Conservation (phyloP, 169 alveolate species). For the Plasmodium vivax region DNA sequence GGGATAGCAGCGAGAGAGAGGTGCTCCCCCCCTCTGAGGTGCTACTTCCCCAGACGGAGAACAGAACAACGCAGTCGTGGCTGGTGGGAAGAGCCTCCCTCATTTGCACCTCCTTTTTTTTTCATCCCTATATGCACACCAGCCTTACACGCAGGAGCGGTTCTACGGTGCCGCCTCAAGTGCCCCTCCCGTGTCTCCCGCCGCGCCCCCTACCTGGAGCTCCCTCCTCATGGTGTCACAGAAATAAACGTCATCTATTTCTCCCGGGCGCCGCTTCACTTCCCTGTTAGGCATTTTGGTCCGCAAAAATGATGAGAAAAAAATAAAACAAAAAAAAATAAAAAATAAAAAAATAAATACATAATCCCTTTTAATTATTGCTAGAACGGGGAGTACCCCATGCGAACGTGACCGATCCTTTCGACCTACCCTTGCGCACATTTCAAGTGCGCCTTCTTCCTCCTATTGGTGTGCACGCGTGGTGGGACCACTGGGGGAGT, state of each 20-base stretch:
- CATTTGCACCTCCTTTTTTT: background rate
- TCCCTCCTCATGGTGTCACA: constrained; percentile 38
- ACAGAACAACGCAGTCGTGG: background rate
- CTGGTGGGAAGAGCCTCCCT: background rate
- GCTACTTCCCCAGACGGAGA: background rate
- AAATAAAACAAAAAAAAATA: background rate
- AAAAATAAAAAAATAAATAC: background rate
- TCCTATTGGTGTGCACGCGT: background rate
- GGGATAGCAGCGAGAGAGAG: background rate
- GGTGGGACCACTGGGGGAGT: background rate
- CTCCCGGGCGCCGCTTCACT: background rate
- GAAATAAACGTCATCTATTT: constrained; percentile 58
- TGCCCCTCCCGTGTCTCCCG: too few relatives aligned
- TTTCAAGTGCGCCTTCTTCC: background rate
- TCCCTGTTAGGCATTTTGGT: constrained; percentile 17
- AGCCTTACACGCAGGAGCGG: background rate
- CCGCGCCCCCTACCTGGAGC: constrained; percentile 47
- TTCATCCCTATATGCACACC: background rate
- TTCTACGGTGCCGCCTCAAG: background rate
- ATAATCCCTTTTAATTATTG: background rate
- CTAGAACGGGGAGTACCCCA: background rate
- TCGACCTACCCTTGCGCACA: background rate
- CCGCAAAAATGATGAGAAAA: background rate
- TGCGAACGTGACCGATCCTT: background rate
- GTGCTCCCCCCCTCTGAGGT: background rate